Percentiles rank a stretch among this genome's conserved stretches.
Conservation (phyloP, 176 grass and related monocot genomes). For the Oryza nivara region DNA sequence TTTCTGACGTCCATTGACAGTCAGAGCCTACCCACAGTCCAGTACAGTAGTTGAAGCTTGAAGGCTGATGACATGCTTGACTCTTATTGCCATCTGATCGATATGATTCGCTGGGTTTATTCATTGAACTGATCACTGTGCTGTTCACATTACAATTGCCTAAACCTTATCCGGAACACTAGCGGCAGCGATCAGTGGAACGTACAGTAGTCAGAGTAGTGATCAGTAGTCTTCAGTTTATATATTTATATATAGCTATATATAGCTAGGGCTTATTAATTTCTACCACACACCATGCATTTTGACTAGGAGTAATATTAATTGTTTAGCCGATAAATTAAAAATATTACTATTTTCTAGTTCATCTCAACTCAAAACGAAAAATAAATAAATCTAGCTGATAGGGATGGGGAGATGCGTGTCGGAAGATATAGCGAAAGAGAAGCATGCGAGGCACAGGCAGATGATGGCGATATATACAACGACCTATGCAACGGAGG, state of each 20-base stretch:
- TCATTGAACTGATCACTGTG: background rate
- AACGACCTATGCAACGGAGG: background rate
- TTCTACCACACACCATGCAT: no score
- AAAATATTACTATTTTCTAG: background rate
- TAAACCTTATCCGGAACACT: background rate
- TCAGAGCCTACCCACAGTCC: background rate
- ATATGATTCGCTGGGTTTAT: background rate
- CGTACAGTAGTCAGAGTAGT: background rate
- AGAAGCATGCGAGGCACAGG: background rate
- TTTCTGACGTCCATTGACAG: background rate
- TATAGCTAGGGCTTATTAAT: no score
- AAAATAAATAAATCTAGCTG: background rate
- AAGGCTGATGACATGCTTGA: background rate
- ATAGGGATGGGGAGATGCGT: background rate
- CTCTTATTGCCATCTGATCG: background rate
- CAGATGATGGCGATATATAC: background rate
- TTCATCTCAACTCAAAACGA: background rate
- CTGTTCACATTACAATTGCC: background rate
- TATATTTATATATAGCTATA: no score
- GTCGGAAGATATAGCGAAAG: constrained; percentile 32
- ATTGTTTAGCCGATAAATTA: no score
- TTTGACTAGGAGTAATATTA: no score
- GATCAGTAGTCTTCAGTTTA: no score
- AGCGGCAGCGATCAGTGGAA: background rate
- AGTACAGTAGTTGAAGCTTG: background rate